Percentiles rank a stretch among this genome's conserved stretches.
Evolutionary conservation across 2,329 filamentous ascomycete species (phyloP).

Genomic region (Xylaria sp.): DNA sequence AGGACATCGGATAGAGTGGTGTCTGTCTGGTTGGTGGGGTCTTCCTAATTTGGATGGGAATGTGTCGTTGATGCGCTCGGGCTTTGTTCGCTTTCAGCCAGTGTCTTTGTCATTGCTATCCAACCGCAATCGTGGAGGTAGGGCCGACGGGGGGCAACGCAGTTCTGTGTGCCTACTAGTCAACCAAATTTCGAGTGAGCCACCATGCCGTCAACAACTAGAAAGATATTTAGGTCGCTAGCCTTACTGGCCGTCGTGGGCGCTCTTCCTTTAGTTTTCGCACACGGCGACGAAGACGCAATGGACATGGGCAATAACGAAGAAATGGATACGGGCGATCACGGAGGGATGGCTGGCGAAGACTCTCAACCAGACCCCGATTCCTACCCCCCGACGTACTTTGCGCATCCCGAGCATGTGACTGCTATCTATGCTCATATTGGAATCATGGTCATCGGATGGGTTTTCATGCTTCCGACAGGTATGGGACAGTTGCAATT

Average conservation of each 20-base stretch:
- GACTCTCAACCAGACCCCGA: slow-evolving; percentile 45
- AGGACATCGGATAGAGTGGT: slow-evolving; percentile 20
- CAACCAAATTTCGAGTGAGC: slow-evolving; percentile 7
- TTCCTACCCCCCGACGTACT: slow-evolving; percentile 54
- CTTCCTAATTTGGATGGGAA: slow-evolving; percentile 17
- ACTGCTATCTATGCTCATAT: slow-evolving; percentile 67
- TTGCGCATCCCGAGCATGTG: slow-evolving; percentile 53
- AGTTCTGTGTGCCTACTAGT: slow-evolving; percentile 18
- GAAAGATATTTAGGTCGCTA: slow-evolving; percentile 43
- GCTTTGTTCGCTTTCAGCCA: slow-evolving; percentile 19
- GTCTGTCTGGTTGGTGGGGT: background rate
- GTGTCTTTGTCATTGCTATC: slow-evolving; percentile 21
- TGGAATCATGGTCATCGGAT: slow-evolving; percentile 73
- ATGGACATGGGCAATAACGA: slow-evolving; percentile 45
- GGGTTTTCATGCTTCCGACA: slow-evolving; percentile 76
- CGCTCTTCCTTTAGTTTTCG: slow-evolving; percentile 49
- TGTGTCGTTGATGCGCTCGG: slow-evolving; percentile 21
- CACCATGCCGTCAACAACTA: slow-evolving; percentile 44
- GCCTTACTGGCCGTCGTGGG: slow-evolving; percentile 48
- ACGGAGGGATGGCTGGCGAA: slow-evolving; percentile 45
- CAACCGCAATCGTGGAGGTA: slow-evolving; percentile 7
- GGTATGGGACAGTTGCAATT: slow-evolving; percentile 57
- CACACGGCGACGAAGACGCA: slow-evolving; percentile 49
- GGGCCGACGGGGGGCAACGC: background rate
- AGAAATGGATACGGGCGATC: slow-evolving; percentile 48